phyloP scores from a whole-genome alignment of 768 basidiomycete genomes.

The Tulasnella sp. region DNA sequence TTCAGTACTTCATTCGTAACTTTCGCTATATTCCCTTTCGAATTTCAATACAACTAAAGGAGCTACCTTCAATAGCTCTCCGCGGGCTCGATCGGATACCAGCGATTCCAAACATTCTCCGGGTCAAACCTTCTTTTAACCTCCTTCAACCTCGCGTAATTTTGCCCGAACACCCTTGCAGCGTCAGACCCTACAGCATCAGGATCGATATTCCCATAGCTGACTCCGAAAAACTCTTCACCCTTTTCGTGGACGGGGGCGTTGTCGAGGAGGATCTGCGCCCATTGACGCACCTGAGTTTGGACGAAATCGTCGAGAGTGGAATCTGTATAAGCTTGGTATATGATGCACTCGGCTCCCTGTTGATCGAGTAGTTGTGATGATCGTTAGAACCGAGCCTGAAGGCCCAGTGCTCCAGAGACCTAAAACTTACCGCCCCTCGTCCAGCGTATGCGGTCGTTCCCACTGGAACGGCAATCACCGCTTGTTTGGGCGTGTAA shows the following conservation, averaged over 20 bases:
- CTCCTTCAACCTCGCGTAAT: neutral
- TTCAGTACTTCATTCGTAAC: too few relatives aligned
- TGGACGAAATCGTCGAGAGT: neutral
- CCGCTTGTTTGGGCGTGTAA: neutral
- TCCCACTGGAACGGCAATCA: neutral
- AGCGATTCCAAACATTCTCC: constrained; percentile 14
- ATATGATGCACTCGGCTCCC: neutral
- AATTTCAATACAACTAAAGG: too few relatives aligned
- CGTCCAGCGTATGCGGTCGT: neutral
- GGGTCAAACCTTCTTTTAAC: constrained; percentile 15
- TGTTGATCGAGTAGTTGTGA: neutral
- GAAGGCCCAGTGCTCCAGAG: neutral
- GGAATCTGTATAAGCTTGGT: neutral
- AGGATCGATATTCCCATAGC: neutral
- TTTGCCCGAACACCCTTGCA: constrained; percentile 1
- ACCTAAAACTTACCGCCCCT: neutral
- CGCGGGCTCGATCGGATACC: constrained; percentile 15
- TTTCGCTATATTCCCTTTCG: too few relatives aligned
- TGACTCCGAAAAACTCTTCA: neutral
- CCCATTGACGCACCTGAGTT: neutral
- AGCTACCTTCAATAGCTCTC: too few relatives aligned
- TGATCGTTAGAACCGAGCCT: neutral
- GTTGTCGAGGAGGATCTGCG: neutral
- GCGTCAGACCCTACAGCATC: neutral
- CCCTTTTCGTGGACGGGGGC: neutral